Evolutionary conservation across 1,139 yeast species (phyloP).

Genomic region (Nakaseomyces nivariensis): DNA sequence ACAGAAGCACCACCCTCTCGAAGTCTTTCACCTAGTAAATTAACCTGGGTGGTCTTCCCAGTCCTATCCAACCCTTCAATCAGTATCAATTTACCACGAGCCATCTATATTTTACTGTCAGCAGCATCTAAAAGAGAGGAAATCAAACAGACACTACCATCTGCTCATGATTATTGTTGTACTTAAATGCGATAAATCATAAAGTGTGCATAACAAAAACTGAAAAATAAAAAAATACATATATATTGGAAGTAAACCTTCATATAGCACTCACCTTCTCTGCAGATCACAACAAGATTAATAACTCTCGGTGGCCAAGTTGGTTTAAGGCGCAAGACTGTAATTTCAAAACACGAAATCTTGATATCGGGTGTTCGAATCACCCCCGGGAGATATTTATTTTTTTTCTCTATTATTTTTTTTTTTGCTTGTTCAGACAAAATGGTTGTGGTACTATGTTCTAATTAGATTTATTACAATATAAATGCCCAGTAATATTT

Average conservation of each 20-base stretch:
- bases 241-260: no score
- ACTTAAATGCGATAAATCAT: no score
- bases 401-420: background rate
- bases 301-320: conserved; percentile 14
- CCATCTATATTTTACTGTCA: background rate
- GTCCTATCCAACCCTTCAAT: conserved; percentile 93
- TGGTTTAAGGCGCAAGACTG: conserved; percentile 18
- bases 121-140: no score
- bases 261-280: background rate
- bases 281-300: background rate
- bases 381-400: conserved; percentile 9
- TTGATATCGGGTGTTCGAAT: conserved; percentile 12
- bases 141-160: no score
- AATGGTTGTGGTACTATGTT: no score
- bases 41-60: conserved; percentile 88
- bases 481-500: no score
- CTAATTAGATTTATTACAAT: no score
- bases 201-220: no score
- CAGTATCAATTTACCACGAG: conserved; percentile 55
- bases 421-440: no score
- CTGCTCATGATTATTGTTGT: no score
- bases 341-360: conserved; percentile 8
- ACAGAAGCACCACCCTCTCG: background rate
- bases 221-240: no score
- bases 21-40: conserved; percentile 35